Base-by-base conservation (phyloP, 1,284 basidiomycete species). In the Ustilago curta region DNA sequence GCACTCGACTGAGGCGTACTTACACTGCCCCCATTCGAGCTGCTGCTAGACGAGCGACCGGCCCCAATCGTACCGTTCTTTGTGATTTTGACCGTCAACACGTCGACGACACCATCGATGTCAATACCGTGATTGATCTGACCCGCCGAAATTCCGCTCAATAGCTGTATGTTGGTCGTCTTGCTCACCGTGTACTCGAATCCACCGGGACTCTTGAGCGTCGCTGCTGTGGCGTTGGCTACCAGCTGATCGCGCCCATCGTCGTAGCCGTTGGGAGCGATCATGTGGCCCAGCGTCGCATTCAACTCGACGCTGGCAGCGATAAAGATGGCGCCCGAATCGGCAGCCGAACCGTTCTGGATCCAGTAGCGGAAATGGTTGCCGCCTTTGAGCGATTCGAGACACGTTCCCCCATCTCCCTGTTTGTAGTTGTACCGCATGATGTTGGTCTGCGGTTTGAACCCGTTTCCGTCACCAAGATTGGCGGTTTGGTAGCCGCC, bases 321-420 rank as follows among this genome's bases (percentile, higher is more conserved):
- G 18, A 84, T 61, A 47, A 84, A 84, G 25, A 79, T 58, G 21
- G 83, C 83, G 4, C 71, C 62, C n/a, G 80, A 72, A 25, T 71
- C 53, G 9, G 77, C 77, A n/a, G 70, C 64, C 4, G 59, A 27
- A 2, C 82, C 82, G 44, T 77, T 81, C 58, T 84, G 83, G 18
- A 74, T 52, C 79, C 80, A 84, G 55, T 79, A 83, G 11, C 82
- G 52, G 56, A 82, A 77, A 54, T 83, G 83, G 54, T 83, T 84
- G 37, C 82, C 83, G 40, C 83, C 82, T 18, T 77, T 65, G 32
- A 83, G 49, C n/a, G 71, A 72, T 55, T 84, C 76, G 43, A 65
- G 49, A 44, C 79, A 80, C 4, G 71, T 78, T 4, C 76, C 76
- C 9, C 68, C 67, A 53, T 78, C 76, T n/a, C 77, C 71, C 51